Conservation (phyloP, 1,284 basidiomycete species). For the Inonotus obliquus region DNA sequence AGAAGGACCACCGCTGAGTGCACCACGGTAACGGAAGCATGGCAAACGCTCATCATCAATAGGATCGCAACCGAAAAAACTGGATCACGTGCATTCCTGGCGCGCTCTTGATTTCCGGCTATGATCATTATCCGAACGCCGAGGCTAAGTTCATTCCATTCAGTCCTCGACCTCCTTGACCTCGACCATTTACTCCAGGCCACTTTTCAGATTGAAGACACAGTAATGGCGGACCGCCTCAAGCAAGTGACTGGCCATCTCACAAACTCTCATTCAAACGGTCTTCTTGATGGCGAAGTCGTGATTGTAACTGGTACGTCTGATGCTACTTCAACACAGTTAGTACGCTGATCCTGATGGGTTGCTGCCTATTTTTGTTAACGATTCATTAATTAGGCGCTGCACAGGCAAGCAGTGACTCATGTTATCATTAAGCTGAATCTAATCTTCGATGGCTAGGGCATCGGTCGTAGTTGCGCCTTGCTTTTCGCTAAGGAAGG, state of each 20-base stretch:
- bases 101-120: neutral
- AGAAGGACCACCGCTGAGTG: neutral
- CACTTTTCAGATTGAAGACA: neutral
- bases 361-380: constrained; percentile 19
- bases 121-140: neutral
- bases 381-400: constrained; percentile 42
- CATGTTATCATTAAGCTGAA: neutral
- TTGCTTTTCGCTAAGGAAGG: constrained; percentile 81
- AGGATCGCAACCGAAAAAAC: neutral
- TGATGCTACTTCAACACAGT: constrained; percentile 23
- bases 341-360: neutral
- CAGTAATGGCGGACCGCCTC: constrained; percentile 58
- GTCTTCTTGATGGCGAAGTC: constrained; percentile 71
- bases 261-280: constrained; percentile 52
- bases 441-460: constrained; percentile 36
- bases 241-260: constrained; percentile 68
- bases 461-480: constrained; percentile 72
- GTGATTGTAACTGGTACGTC: constrained; percentile 75
- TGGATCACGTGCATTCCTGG: neutral
- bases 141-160: neutral
- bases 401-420: constrained; percentile 52
- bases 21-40: neutral
- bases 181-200: neutral
- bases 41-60: neutral
- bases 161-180: too few relatives aligned